Base-by-base conservation (phyloP, 257 asterid genomes). In the Eucommia ulmoides region DNA sequence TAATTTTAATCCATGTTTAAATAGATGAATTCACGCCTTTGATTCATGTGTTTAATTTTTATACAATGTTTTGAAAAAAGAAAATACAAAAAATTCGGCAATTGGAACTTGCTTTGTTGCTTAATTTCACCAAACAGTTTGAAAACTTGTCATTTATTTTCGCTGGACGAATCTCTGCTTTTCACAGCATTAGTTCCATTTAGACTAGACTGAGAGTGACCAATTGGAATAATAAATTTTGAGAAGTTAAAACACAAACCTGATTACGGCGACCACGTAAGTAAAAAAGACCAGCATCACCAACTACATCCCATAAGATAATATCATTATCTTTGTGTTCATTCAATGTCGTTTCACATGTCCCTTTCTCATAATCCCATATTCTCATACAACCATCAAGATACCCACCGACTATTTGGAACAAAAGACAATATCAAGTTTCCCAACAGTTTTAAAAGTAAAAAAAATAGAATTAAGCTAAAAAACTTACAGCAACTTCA, bases 271-370 rank as follows among this genome's bases (percentile, higher is more conserved):
- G 98, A 53, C 98, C 98, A 47, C 87, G 86, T 33, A 85, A 88
- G 29, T 96, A 85, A 77, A 76, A 89, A 5, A 89, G 83, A 16
- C 98, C 98, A 23, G 86, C 74, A 71, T 89, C 96, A 25, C 92
- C 91, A 60, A 85, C 76, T 24, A 80, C 94, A 61, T 89, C 98
- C 98, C 98, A 89, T 57, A 89, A 65, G 62, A 89, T 85, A 51
- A 89, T 69, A 61, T 85, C 96, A 63, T 77, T 78, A 65, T 89
- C 98, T 79, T 85, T 85, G 80, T 89, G 98, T 50, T 96, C 98
- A 63, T 85, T 85, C 55, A 89, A 66, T 45, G 92, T 89, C 57
- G 98, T 85, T 60, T 82, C 96, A 35, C 98, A 89, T 38, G 75
- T 63, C 59, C 86, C 96, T 64, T 78, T 89, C 52, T 82, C 98